These are phyloP conservation scores for Skeletonema grethae DNA, from an alignment of 108 stramenopile species.

Conservation along the genomic window DNA sequence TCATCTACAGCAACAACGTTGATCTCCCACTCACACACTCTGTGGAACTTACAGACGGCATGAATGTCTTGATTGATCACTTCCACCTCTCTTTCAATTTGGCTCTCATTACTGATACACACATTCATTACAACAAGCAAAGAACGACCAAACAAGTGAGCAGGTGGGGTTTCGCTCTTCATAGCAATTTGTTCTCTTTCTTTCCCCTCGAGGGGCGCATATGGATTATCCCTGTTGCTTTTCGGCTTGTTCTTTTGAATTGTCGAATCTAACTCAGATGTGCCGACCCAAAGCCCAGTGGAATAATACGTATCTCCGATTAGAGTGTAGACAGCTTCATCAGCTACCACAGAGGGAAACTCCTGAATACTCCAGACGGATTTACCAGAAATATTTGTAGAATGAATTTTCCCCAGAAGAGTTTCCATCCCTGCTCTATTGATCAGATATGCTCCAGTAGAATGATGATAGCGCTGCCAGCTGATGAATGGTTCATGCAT, in stretches of 20 bases:
- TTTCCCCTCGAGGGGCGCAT: background rate
- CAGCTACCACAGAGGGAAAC: background rate
- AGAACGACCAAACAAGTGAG: background rate
- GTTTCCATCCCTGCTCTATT: conserved; percentile 7
- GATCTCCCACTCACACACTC: background rate
- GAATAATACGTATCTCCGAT: conserved; percentile 1
- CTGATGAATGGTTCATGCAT: conserved; percentile 3
- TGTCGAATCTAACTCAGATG: background rate
- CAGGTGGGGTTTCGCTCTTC: background rate
- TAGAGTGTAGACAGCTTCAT: background rate
- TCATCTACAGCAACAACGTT: background rate
- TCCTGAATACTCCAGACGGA: background rate
- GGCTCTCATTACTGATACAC: background rate
- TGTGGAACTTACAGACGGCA: background rate
- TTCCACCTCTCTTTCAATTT: background rate
- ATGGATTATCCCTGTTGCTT: background rate
- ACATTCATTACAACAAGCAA: background rate
- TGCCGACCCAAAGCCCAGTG: background rate
- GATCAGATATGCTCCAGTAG: conserved; percentile 4
- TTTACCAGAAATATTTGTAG: background rate
- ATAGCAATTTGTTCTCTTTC: background rate
- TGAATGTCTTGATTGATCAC: conserved; percentile 7
- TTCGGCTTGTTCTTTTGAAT: background rate
- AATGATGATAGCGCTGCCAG: conserved; percentile 3
- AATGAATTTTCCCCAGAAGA: background rate